Evolutionary conservation across 352 stramenopile genomes (phyloP).

Genomic region (Phytophthora cactorum): DNA sequence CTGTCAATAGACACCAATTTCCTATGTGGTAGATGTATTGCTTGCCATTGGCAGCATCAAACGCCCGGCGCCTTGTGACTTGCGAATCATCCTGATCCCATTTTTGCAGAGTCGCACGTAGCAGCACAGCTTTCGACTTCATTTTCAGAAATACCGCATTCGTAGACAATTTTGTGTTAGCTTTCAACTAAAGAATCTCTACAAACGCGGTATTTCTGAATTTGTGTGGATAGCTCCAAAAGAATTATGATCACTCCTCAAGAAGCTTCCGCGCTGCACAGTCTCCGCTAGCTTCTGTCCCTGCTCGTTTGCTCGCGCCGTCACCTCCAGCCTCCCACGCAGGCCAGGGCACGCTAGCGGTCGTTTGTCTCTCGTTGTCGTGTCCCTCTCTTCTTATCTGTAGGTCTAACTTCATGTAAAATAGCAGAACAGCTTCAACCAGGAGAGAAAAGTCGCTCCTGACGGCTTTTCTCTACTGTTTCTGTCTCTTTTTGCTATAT

Average conservation of each 20-base stretch:
- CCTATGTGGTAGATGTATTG: too few relatives aligned
- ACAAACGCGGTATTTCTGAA: not conserved
- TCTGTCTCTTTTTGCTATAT: conserved; percentile 11
- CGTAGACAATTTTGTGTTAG: not conserved
- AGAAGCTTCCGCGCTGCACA: conserved; percentile 5
- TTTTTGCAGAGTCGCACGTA: too few relatives aligned
- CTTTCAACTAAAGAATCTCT: not conserved
- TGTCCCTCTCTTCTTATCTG: conserved; percentile 8
- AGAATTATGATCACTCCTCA: conserved; percentile 9
- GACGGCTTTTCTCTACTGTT: conserved; percentile 36
- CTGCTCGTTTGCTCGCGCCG: not conserved
- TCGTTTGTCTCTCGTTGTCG: not conserved
- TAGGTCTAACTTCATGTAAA: conserved; percentile 12
- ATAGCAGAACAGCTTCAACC: conserved; percentile 17
- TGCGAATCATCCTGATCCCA: too few relatives aligned
- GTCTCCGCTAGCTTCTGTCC: not conserved
- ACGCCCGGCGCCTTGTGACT: too few relatives aligned
- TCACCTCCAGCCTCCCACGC: not conserved
- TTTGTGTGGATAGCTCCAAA: not conserved
- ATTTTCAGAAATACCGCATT: not conserved
- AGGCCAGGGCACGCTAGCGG: not conserved
- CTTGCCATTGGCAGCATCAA: too few relatives aligned
- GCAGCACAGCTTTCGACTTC: not conserved
- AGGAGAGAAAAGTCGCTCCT: conserved; percentile 32
- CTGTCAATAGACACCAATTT: too few relatives aligned